Percentiles rank a stretch among this genome's conserved stretches.
These are phyloP conservation scores for Thelephora aurantiotincta DNA, from an alignment of 768 basidiomycete genomes.

Conservation along the genomic window DNA sequence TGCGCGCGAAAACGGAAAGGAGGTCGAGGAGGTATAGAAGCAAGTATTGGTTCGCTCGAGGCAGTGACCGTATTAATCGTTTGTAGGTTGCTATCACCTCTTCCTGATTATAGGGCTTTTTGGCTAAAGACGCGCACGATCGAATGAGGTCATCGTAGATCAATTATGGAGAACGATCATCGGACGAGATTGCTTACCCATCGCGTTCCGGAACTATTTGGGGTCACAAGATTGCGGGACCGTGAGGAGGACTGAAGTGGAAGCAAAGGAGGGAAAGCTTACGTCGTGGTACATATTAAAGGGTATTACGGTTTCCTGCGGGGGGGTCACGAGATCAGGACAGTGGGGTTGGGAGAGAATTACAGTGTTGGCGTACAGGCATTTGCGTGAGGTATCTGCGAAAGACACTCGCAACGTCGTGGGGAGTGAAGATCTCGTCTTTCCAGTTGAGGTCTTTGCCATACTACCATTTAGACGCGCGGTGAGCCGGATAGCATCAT, in stretches of 20 bases:
- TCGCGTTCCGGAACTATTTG: slow-evolving; percentile 59
- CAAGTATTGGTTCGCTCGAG: slow-evolving; percentile 87
- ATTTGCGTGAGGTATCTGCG: slow-evolving; percentile 91
- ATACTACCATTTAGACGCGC: slow-evolving; percentile 35
- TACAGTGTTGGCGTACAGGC: slow-evolving; percentile 46
- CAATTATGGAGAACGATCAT: not conserved
- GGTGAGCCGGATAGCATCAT: not conserved
- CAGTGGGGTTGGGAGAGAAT: slow-evolving; percentile 11
- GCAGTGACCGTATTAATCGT: slow-evolving; percentile 69
- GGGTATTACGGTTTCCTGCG: slow-evolving; percentile 89
- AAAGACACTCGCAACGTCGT: slow-evolving; percentile 96
- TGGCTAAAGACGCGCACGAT: slow-evolving; percentile 29
- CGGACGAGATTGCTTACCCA: slow-evolving; percentile 32
- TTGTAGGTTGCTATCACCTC: slow-evolving; percentile 73
- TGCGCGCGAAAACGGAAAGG: slow-evolving; percentile 86
- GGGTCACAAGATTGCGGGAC: slow-evolving; percentile 1
- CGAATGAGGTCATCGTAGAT: not conserved
- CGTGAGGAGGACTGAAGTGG: slow-evolving; percentile 7
- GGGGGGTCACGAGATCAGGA: slow-evolving; percentile 4
- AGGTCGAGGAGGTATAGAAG: slow-evolving; percentile 94
- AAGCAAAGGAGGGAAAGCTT: slow-evolving; percentile 20
- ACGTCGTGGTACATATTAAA: slow-evolving; percentile 79
- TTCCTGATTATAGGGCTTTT: slow-evolving; percentile 52
- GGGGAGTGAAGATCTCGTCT: slow-evolving; percentile 72
- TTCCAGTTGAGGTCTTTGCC: slow-evolving; percentile 92